Percentiles rank a stretch among this genome's conserved stretches.
phyloP scores from a whole-genome alignment of 2,329 filamentous ascomycete species.

The Drechslerella dactyloides region DNA sequence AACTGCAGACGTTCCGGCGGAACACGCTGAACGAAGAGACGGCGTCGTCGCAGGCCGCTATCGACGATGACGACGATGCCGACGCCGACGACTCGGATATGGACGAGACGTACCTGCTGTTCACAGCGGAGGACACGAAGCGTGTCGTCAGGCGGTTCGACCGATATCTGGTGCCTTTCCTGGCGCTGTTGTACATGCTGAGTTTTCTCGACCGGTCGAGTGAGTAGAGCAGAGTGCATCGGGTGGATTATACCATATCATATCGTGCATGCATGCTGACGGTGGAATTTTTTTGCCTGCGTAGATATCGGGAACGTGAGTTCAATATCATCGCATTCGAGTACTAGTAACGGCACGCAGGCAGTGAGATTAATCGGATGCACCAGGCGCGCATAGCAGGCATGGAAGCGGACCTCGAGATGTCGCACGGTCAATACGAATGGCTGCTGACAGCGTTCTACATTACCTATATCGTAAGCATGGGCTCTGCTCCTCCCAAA shows the following conservation, averaged over 20 bases:
- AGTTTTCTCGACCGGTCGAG: constrained; percentile 86
- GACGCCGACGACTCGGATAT: constrained; percentile 42
- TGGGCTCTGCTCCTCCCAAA: background rate
- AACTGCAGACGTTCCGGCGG: constrained; percentile 48
- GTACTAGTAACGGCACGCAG: constrained; percentile 5
- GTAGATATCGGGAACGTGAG: constrained; percentile 55
- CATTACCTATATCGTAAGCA: constrained; percentile 65
- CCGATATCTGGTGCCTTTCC: constrained; percentile 75
- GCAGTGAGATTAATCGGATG: constrained; percentile 5
- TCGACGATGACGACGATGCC: constrained; percentile 35
- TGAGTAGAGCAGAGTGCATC: constrained; percentile 56
- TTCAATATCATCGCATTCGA: constrained; percentile 7
- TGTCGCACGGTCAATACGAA: constrained; percentile 64
- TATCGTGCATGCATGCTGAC: constrained; percentile 12
- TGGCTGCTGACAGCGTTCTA: constrained; percentile 70
- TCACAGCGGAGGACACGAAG: constrained; percentile 73
- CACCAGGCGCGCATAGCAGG: constrained; percentile 66
- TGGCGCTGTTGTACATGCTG: constrained; percentile 81
- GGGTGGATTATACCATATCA: background rate
- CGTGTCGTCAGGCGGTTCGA: constrained; percentile 78
- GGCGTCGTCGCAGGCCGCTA: constrained; percentile 27
- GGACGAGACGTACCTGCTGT: constrained; percentile 58
- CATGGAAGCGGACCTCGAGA: constrained; percentile 68
- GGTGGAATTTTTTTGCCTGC: constrained; percentile 3
- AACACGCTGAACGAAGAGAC: constrained; percentile 37